phyloP scores from a whole-genome alignment of 2,329 filamentous ascomycete genomes.

The Pestalotiopsis fici region DNA sequence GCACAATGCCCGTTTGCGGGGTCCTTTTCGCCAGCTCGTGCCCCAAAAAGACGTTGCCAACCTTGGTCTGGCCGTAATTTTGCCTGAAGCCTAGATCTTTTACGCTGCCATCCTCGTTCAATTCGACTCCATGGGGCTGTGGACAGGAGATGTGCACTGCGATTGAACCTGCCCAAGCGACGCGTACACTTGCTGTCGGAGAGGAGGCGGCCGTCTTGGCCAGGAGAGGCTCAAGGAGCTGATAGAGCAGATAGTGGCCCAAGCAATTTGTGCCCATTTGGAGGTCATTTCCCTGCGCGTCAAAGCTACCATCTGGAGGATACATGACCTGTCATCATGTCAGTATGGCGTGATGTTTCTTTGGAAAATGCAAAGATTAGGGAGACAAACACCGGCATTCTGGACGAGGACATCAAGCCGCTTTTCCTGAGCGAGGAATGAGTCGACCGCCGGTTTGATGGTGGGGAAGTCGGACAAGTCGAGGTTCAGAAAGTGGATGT shows the following conservation, averaged over 20 bases:
- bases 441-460: slow-evolving; percentile 26
- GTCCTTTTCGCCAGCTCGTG: background rate
- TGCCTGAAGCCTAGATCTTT: background rate
- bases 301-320: background rate
- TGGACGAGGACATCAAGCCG: slow-evolving; percentile 32
- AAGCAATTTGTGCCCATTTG: slow-evolving; percentile 6
- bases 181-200: slow-evolving; percentile 11
- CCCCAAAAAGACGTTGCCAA: background rate
- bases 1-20: background rate
- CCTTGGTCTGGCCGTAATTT: background rate
- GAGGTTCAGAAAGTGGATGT: slow-evolving; percentile 28
- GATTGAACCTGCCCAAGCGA: slow-evolving; percentile 24
- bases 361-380: background rate
- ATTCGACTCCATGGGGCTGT: background rate
- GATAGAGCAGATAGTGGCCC: background rate
- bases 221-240: background rate
- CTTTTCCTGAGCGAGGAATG: slow-evolving; percentile 20
- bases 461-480: slow-evolving; percentile 30
- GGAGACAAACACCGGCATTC: slow-evolving; percentile 19
- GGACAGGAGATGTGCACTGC: background rate
- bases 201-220: background rate
- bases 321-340: background rate
- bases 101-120: background rate
- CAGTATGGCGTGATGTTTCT: background rate
- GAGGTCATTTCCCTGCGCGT: slow-evolving; percentile 5